Percentiles rank a stretch among this genome's conserved stretches.
phyloP scores from a whole-genome alignment of 139 green algal species.

The Microglena sp. region DNA sequence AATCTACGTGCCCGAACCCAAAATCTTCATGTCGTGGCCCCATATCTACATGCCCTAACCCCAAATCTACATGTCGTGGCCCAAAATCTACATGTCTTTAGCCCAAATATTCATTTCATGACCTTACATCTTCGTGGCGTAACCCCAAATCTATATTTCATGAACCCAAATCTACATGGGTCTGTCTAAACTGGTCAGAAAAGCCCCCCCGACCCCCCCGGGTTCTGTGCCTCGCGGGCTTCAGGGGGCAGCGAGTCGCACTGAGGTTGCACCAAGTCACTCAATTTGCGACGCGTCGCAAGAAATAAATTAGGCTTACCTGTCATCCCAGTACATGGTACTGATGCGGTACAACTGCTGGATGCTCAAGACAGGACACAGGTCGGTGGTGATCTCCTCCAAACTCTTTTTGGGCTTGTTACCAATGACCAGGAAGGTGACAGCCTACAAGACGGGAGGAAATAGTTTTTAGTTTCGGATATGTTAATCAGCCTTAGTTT shows the following conservation, averaged over 20 bases:
- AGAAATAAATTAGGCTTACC: constrained; percentile 16
- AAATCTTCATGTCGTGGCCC: too few relatives aligned
- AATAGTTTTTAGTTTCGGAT: constrained; percentile 15
- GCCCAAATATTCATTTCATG: too few relatives aligned
- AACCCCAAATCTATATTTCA: neutral
- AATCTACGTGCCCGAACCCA: too few relatives aligned
- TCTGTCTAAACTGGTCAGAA: neutral
- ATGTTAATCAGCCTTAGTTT: too few relatives aligned
- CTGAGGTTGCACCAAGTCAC: neutral
- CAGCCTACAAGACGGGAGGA: constrained; percentile 47
- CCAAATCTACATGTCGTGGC: too few relatives aligned
- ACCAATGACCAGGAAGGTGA: constrained; percentile 94
- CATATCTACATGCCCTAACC: too few relatives aligned
- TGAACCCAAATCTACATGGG: neutral
- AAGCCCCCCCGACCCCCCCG: neutral
- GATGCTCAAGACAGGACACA: constrained; percentile 87
- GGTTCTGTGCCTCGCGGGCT: neutral
- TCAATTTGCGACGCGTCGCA: neutral
- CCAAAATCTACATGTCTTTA: too few relatives aligned
- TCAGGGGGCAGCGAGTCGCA: neutral
- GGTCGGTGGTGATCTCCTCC: constrained; percentile 90
- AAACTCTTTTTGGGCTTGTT: constrained; percentile 96
- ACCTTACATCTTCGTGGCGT: neutral
- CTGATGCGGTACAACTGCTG: constrained; percentile 99
- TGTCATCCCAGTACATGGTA: constrained; percentile 98